A percentile compares a stretch with the other conserved stretches of the same genome.
These are phyloP conservation scores for Aspergillus nomiae DNA, from an alignment of 2,329 filamentous ascomycete species.

Conservation along the genomic window DNA sequence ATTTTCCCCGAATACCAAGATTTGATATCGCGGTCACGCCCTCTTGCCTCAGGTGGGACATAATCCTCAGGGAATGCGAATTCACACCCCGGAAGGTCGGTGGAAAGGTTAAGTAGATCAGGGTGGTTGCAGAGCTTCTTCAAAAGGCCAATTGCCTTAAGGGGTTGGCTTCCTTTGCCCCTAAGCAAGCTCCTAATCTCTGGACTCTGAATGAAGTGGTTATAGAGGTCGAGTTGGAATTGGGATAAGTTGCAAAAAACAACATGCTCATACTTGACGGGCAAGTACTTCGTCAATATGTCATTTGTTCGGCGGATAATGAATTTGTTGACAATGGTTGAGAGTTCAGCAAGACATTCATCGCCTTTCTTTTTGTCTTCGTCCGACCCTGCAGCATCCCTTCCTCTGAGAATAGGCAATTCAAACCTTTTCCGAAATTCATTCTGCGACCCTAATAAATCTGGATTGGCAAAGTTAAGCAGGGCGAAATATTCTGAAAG, in stretches of 20 bases:
- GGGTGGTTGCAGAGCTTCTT: conserved; percentile 99
- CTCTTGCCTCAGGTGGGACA: conserved; percentile 81
- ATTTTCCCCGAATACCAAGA: conserved; percentile 98
- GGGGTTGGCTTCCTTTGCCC: conserved; percentile 91
- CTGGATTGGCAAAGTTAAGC: conserved; percentile 94
- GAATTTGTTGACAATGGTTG: conserved; percentile 91
- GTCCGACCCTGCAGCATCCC: conserved; percentile 87
- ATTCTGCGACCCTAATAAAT: conserved; percentile 80
- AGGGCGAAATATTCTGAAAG: conserved; percentile 97
- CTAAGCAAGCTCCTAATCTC: conserved; percentile 89
- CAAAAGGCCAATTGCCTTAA: conserved; percentile 94
- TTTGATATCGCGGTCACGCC: conserved; percentile 88
- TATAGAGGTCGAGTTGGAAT: conserved; percentile 92
- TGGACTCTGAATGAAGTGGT: conserved; percentile 94
- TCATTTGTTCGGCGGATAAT: conserved; percentile 98
- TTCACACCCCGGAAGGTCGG: conserved; percentile 86
- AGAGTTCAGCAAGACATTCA: conserved; percentile 76
- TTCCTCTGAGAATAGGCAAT: conserved; percentile 84
- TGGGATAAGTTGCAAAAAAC: conserved; percentile 95
- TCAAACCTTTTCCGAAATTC: conserved; percentile 96
- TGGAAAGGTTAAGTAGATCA: conserved; percentile 79
- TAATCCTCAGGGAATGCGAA: conserved; percentile 81
- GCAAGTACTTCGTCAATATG: conserved; percentile 94
- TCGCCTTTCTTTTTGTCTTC: conserved; percentile 80
- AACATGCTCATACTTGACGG: conserved; percentile 98